Evolutionary conservation across 495 filamentous ascomycete genomes (phyloP).

Genomic region (Parathielavia hyrcaniae): DNA sequence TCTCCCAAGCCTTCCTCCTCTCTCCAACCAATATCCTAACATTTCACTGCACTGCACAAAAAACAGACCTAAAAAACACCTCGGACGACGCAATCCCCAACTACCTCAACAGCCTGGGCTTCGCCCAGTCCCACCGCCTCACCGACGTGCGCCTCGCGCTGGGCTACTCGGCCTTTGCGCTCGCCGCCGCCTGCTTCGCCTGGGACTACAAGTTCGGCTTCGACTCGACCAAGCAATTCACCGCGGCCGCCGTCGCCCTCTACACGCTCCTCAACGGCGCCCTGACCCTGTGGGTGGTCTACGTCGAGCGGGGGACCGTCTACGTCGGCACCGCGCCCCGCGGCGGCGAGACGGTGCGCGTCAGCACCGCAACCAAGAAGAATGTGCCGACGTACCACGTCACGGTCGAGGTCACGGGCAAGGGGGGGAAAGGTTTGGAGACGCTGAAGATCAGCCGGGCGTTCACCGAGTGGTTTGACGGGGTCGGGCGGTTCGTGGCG

Average conservation of each 20-base stretch:
- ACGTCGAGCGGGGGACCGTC: slow-evolving; percentile 71
- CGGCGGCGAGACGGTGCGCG: slow-evolving; percentile 48
- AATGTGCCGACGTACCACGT: slow-evolving; percentile 73
- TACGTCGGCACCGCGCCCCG: slow-evolving; percentile 58
- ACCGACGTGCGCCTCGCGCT: slow-evolving; percentile 75
- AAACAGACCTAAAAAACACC: slow-evolving; percentile 86
- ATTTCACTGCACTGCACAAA: neutral
- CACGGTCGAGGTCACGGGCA: slow-evolving; percentile 50
- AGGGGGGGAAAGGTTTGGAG: slow-evolving; percentile 42
- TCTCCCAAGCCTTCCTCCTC: neutral
- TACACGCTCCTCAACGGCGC: slow-evolving; percentile 76
- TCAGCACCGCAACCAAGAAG: slow-evolving; percentile 64
- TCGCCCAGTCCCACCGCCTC: slow-evolving; percentile 71
- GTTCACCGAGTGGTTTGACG: slow-evolving; percentile 84
- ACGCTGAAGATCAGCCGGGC: slow-evolving; percentile 54
- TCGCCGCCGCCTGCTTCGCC: slow-evolving; percentile 76
- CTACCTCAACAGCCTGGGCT: slow-evolving; percentile 79
- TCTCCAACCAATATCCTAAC: slow-evolving; percentile 19
- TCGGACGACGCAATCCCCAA: slow-evolving; percentile 90
- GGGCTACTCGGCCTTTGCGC: slow-evolving; percentile 74
- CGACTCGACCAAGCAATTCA: slow-evolving; percentile 69
- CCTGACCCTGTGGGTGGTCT: slow-evolving; percentile 81
- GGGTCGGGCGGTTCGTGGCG: slow-evolving; percentile 71
- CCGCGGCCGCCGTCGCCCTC: slow-evolving; percentile 64
- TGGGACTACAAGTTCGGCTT: slow-evolving; percentile 89